Percentiles rank a stretch among this genome's conserved stretches.
phyloP scores from a whole-genome alignment of 1,284 basidiomycete genomes.

The Chalciporus sp. region DNA sequence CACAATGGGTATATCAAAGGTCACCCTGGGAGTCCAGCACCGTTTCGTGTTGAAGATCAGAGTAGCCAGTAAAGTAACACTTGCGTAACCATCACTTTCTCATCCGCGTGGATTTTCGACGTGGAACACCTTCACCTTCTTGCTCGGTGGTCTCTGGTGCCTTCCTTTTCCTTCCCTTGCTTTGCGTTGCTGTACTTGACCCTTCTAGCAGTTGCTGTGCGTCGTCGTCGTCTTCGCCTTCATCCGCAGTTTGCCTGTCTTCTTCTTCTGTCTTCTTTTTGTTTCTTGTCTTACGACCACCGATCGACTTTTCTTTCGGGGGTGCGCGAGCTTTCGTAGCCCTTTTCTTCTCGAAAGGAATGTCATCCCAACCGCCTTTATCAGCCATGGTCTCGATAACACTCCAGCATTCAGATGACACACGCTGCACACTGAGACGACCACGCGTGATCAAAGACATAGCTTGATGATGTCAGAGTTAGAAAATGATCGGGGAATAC shows the following conservation, averaged over 20 bases:
- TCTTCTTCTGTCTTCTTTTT: constrained; percentile 65
- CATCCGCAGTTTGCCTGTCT: constrained; percentile 77
- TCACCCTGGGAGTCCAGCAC: no score
- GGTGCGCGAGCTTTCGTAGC: constrained; percentile 63
- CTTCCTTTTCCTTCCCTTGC: constrained; percentile 29
- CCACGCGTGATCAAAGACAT: constrained; percentile 88
- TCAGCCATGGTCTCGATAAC: constrained; percentile 68
- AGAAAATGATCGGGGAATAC: constrained; percentile 1
- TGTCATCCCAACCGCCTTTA: constrained; percentile 70
- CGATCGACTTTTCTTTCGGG: constrained; percentile 52
- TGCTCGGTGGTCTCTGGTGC: neutral
- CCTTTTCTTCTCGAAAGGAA: constrained; percentile 51
- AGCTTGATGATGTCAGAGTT: constrained; percentile 33
- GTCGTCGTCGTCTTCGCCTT: constrained; percentile 56
- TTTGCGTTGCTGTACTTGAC: constrained; percentile 42
- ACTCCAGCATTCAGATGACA: constrained; percentile 70
- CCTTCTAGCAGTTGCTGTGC: constrained; percentile 67
- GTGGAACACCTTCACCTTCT: constrained; percentile 15
- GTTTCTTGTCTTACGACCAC: constrained; percentile 72
- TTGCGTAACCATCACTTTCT: constrained; percentile 10
- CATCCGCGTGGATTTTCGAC: constrained; percentile 25
- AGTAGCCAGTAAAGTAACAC: no score
- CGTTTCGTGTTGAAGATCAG: no score
- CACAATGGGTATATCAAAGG: no score
- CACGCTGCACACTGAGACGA: constrained; percentile 86